Conservation (phyloP, 108 stramenopile species). For the Cyclotella baltica region DNA sequence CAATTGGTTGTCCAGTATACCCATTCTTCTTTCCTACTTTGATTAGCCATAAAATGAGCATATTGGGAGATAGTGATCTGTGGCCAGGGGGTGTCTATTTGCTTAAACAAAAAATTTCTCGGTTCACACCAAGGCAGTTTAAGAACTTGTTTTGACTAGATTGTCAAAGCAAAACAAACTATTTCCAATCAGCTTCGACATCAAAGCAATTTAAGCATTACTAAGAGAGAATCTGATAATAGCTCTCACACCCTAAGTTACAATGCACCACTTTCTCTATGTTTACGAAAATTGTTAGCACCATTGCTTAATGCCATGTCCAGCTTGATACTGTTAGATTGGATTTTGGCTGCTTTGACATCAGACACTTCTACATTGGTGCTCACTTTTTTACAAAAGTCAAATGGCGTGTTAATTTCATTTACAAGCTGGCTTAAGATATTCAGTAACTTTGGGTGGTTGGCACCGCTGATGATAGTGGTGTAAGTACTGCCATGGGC, state of each 20-base stretch:
- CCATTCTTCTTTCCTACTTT: too few species aligned
- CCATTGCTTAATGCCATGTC: neutral
- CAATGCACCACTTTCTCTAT: neutral
- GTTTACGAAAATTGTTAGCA: neutral
- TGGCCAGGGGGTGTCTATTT: too few species aligned
- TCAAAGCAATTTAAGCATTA: too few species aligned
- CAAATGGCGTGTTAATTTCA: neutral
- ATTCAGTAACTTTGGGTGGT: neutral
- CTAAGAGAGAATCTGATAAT: too few species aligned
- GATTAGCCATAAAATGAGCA: too few species aligned
- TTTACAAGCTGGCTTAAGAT: neutral
- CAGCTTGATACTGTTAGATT: neutral
- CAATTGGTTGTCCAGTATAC: too few species aligned
- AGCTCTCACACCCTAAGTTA: neutral
- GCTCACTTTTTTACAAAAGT: neutral
- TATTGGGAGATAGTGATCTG: too few species aligned
- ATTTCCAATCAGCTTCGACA: too few species aligned
- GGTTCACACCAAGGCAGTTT: too few species aligned
- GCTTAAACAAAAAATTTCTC: too few species aligned
- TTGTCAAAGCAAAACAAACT: too few species aligned
- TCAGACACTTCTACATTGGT: neutral
- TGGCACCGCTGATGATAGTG: neutral
- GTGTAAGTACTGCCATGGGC: neutral
- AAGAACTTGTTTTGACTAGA: too few species aligned
- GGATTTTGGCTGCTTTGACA: neutral